Evolutionary conservation across 2,329 filamentous ascomycete species (phyloP).

Genomic region (Paracoccidioides brasiliensis): DNA sequence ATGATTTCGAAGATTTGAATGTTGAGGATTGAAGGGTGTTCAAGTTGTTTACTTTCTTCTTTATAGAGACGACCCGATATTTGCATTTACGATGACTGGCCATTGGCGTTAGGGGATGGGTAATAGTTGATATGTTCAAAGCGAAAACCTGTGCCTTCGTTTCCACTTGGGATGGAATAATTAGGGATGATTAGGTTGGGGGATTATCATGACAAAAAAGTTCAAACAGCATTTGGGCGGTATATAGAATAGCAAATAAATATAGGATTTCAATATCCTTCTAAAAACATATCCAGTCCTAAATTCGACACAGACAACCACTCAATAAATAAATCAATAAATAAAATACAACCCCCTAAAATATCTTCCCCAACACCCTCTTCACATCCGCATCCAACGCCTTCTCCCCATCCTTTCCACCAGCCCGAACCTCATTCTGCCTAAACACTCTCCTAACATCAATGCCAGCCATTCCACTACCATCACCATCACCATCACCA

Average conservation of each 20-base stretch:
- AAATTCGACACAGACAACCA: too few species aligned
- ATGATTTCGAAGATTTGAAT: conserved; percentile 83
- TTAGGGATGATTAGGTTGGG: too few species aligned
- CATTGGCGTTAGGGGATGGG: background rate
- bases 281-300: background rate
- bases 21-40: conserved; percentile 32
- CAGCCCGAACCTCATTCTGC: conserved; percentile 28
- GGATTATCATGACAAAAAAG: background rate
- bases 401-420: conserved; percentile 15
- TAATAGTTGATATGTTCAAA: background rate
- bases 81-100: conserved; percentile 1
- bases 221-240: background rate
- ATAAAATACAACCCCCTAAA: conserved; percentile 14
- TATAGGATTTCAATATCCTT: background rate
- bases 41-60: background rate
- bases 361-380: conserved; percentile 35
- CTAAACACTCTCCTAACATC: conserved; percentile 25
- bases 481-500: conserved; percentile 11
- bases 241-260: background rate
- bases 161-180: too few species aligned
- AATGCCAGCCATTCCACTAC: conserved; percentile 7
- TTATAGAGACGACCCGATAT: background rate
- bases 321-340: background rate
- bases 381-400: conserved; percentile 25
- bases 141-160: too few species aligned